Conservation (phyloP, 805 yeast species). For the Kodamaea neixiangensis region DNA sequence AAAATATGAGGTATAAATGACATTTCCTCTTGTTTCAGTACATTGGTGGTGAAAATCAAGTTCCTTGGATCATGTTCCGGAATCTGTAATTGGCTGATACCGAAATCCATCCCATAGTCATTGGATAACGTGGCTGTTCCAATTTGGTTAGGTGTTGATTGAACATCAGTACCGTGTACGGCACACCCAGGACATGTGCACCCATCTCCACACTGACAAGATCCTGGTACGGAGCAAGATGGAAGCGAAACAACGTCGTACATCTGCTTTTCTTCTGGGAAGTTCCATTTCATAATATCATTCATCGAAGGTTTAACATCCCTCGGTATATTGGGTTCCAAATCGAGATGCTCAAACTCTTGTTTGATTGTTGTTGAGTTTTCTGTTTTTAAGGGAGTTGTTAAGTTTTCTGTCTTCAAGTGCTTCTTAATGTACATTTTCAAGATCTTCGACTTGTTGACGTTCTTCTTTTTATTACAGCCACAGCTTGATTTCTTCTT, state of each 20-base stretch:
- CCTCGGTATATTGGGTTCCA: not conserved
- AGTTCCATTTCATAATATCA: not conserved
- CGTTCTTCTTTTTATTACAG: conserved; percentile 27
- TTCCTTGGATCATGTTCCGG: not conserved
- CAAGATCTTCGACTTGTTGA: conserved; percentile 39
- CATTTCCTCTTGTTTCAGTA: not conserved
- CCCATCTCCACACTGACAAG: conserved; percentile 38
- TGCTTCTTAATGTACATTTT: conserved; percentile 5
- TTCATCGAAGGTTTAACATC: not conserved
- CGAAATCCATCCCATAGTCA: not conserved
- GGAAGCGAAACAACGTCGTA: conserved; percentile 31
- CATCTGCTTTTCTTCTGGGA: conserved; percentile 12
- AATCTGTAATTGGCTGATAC: not conserved
- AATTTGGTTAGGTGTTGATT: not conserved
- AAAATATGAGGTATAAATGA: not conserved
- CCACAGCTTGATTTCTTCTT: conserved; percentile 31
- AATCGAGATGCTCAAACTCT: not conserved
- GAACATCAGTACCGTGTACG: conserved; percentile 30
- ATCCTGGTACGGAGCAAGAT: conserved; percentile 36
- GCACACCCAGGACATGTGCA: conserved; percentile 42
- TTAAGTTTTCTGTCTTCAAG: not conserved
- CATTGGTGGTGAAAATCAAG: not conserved
- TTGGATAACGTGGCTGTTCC: conserved; percentile 3
- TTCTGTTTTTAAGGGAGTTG: not conserved
- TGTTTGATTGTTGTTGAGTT: not conserved